These are phyloP conservation scores for Cupressus sempervirens DNA, from an alignment of 75 land plant species.

Conservation along the genomic window DNA sequence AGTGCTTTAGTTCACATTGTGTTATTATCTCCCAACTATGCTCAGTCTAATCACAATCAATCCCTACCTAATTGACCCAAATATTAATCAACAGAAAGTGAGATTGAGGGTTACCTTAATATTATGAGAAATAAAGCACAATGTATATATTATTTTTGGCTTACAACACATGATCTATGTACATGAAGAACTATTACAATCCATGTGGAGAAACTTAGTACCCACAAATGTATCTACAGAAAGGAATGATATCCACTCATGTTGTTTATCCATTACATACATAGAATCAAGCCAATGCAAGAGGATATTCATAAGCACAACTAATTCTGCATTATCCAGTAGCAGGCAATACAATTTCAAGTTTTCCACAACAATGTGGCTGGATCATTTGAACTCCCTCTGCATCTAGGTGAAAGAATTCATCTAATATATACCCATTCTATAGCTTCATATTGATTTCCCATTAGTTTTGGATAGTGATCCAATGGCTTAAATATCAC, in stretches of 20 bases:
- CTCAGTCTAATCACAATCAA: too few species aligned
- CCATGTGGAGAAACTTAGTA: constrained; percentile 5
- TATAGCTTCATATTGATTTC: background rate
- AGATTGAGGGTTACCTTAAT: too few species aligned
- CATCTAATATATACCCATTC: background rate
- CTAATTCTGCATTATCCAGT: background rate
- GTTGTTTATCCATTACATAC: background rate
- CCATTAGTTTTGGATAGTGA: too few species aligned
- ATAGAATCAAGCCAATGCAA: constrained; percentile 3
- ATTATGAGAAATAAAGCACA: too few species aligned
- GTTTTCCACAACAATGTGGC: constrained; percentile 5
- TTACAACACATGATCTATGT: background rate
- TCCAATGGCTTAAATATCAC: too few species aligned
- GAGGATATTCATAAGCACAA: background rate
- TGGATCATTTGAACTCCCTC: background rate
- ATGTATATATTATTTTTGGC: background rate
- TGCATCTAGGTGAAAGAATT: constrained; percentile 1
- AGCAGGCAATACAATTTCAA: too few species aligned
- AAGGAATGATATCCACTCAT: constrained; percentile 1
- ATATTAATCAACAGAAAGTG: too few species aligned
- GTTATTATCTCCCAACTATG: too few species aligned
- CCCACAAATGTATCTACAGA: background rate
- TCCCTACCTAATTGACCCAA: too few species aligned
- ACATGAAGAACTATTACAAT: constrained; percentile 6
- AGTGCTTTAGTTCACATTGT: too few species aligned